Conservation (phyloP, 1,284 basidiomycete genomes). For the Ceratobasidium sp. region DNA sequence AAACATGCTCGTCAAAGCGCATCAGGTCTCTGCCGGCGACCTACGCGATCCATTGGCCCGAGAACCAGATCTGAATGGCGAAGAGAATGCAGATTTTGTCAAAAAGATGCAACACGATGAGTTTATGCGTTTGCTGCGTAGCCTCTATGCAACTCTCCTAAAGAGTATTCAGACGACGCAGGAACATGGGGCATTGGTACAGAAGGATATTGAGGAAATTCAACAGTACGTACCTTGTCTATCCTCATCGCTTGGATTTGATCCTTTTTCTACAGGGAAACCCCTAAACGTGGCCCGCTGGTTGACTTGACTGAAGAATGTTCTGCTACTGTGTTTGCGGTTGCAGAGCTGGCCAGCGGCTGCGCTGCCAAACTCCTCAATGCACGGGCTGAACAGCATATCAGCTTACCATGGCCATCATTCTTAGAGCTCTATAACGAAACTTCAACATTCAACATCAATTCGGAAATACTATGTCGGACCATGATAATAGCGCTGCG, state of each 20-base stretch:
- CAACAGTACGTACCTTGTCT: neutral
- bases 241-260: neutral
- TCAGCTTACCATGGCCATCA: constrained; percentile 71
- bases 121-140: constrained; percentile 42
- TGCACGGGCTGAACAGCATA: constrained; percentile 81
- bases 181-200: constrained; percentile 25
- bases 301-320: constrained; percentile 16
- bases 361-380: constrained; percentile 81
- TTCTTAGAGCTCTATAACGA: constrained; percentile 87
- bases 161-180: constrained; percentile 41
- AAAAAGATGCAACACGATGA: constrained; percentile 43
- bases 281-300: neutral
- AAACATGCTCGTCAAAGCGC: constrained; percentile 62
- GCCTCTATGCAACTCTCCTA: constrained; percentile 44
- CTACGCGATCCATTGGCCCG: constrained; percentile 46
- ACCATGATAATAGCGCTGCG: constrained; percentile 93
- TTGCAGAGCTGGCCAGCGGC: constrained; percentile 85
- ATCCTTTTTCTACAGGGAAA: neutral
- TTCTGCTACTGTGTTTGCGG: constrained; percentile 65
- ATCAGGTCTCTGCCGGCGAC: constrained; percentile 43
- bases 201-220: constrained; percentile 13
- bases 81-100: constrained; percentile 24
- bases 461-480: constrained; percentile 83
- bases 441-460: constrained; percentile 89
- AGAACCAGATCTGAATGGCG: neutral